phyloP scores from a whole-genome alignment of 2,329 filamentous ascomycete species.

The Fusarium dimerum region DNA sequence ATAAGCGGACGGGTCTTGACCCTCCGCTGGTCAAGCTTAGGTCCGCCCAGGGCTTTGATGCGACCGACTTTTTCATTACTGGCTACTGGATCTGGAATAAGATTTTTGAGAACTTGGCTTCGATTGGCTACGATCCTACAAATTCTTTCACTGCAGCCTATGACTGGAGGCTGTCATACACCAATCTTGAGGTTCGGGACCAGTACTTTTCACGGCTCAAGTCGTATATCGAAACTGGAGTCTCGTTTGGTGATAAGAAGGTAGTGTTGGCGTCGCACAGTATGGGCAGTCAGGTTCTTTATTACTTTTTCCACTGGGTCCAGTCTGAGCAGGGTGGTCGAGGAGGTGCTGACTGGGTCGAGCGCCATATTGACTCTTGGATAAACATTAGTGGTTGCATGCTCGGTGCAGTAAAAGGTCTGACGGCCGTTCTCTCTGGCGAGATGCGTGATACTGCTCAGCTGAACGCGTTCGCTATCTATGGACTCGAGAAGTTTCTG shows the following conservation, averaged over 20 bases:
- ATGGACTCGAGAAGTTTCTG: conserved; percentile 93
- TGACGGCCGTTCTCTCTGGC: conserved; percentile 87
- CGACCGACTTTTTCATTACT: conserved; percentile 90
- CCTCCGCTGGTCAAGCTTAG: conserved; percentile 87
- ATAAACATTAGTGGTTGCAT: conserved; percentile 98
- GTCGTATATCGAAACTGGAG: conserved; percentile 82
- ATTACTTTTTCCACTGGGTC: conserved; percentile 81
- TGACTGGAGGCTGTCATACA: conserved; percentile 91
- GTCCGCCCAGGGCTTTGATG: conserved; percentile 94
- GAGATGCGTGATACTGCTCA: conserved; percentile 99
- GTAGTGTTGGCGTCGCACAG: conserved; percentile 88
- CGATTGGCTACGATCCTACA: conserved; percentile 90
- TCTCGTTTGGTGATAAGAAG: conserved; percentile 73
- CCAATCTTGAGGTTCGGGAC: conserved; percentile 85
- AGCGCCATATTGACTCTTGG: conserved; percentile 87
- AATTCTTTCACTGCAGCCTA: conserved; percentile 72
- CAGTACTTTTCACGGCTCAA: conserved; percentile 93
- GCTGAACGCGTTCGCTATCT: conserved; percentile 93
- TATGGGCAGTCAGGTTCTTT: conserved; percentile 95
- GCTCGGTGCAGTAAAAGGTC: conserved; percentile 89
- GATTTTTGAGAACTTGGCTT: conserved; percentile 94
- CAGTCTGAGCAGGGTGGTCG: conserved; percentile 75
- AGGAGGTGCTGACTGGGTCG: conserved; percentile 87
- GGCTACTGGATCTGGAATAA: conserved; percentile 99
- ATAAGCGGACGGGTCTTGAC: conserved; percentile 87